phyloP scores from a whole-genome alignment of 192 early-diverging fungal genomes.

The Rhizoclosmatium sp. region DNA sequence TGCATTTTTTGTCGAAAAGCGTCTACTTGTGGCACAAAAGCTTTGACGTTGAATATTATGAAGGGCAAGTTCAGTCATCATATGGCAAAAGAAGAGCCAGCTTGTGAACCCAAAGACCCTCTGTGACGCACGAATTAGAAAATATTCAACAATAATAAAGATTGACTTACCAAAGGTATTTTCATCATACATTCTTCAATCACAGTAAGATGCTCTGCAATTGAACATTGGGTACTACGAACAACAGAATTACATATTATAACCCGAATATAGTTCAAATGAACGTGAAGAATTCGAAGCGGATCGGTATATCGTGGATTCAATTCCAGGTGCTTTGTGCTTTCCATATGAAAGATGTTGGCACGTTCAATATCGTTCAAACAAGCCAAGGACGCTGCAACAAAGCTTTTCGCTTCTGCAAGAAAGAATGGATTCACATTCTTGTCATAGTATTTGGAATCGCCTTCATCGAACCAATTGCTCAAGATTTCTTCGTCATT shows the following conservation, averaged over 20 bases:
- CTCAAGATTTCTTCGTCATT: slow-evolving; percentile 4
- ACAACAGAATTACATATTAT: not conserved
- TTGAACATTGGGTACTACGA: not conserved
- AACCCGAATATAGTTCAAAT: not conserved
- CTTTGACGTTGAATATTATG: not conserved
- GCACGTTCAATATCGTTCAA: slow-evolving; percentile 6
- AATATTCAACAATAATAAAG: not conserved
- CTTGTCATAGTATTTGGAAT: slow-evolving; percentile 1
- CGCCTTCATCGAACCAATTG: slow-evolving; percentile 5
- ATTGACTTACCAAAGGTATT: not conserved
- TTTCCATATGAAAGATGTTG: not conserved
- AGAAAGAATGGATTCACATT: not conserved
- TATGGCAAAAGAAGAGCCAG: not conserved
- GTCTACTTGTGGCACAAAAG: not conserved
- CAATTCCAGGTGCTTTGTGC: not conserved
- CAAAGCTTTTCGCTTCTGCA: not conserved
- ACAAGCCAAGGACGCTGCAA: not conserved
- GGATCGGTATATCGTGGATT: not conserved
- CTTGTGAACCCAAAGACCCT: not conserved
- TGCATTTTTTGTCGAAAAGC: not conserved
- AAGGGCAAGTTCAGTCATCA: not conserved
- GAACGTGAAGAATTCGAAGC: not conserved
- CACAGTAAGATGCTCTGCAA: not conserved
- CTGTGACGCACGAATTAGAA: not conserved
- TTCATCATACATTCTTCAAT: slow-evolving; percentile 10